Conservation (phyloP, 2,329 filamentous ascomycete species). For the Aureobasidium uvarum region DNA sequence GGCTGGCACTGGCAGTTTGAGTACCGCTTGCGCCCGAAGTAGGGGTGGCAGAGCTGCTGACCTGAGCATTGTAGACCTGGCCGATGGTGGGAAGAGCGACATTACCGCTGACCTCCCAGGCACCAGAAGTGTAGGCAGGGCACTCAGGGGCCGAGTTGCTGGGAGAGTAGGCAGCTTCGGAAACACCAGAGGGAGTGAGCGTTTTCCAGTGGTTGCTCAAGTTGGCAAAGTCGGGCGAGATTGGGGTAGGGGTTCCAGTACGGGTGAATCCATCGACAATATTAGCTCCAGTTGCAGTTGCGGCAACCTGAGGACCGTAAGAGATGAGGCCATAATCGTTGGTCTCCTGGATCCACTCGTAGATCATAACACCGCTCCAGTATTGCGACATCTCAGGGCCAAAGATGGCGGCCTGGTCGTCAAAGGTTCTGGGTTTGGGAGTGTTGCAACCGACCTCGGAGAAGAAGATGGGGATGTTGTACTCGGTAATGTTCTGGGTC, state of each 20-base stretch:
- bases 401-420: slow-evolving; percentile 75
- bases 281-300: slow-evolving; percentile 42
- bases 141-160: slow-evolving; percentile 63
- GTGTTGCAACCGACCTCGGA: slow-evolving; percentile 84
- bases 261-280: slow-evolving; percentile 67
- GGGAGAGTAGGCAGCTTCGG: slow-evolving; percentile 63
- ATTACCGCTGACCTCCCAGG: slow-evolving; percentile 72
- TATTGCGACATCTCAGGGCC: slow-evolving; percentile 67
- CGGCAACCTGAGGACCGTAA: slow-evolving; percentile 63
- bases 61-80: slow-evolving; percentile 41
- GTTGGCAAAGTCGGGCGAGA: slow-evolving; percentile 74
- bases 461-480: slow-evolving; percentile 84
- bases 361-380: slow-evolving; percentile 77
- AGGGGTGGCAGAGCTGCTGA: slow-evolving; percentile 28
- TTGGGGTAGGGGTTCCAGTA: slow-evolving; percentile 69
- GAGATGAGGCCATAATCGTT: slow-evolving; percentile 80
- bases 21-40: slow-evolving; percentile 35
- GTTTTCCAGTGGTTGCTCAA: slow-evolving; percentile 74
- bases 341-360: slow-evolving; percentile 84
- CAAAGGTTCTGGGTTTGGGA: slow-evolving; percentile 60
- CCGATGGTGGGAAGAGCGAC: slow-evolving; percentile 68
- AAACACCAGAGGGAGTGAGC: slow-evolving; percentile 66
- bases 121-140: slow-evolving; percentile 64
- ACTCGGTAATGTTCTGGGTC: slow-evolving; percentile 63
- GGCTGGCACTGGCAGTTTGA: slow-evolving; percentile 33